These are phyloP conservation scores for Daedaleopsis nitida DNA, from an alignment of 768 basidiomycete species.

Conservation along the genomic window DNA sequence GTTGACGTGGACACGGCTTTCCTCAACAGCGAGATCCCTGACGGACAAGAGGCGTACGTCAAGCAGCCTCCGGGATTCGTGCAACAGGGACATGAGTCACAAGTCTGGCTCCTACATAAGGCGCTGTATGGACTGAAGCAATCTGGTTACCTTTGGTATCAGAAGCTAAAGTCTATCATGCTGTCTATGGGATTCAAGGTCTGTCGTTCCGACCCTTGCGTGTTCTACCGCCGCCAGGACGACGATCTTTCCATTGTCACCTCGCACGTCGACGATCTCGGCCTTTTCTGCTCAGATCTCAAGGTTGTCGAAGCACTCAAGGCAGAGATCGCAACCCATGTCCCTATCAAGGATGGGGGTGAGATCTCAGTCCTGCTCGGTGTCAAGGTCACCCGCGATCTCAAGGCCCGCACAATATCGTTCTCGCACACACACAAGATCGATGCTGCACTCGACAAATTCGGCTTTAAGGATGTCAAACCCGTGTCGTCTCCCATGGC, in stretches of 20 bases:
- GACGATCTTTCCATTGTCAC: constrained; percentile 19
- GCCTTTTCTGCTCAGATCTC: no score
- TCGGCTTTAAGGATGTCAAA: constrained; percentile 28
- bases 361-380: constrained; percentile 20
- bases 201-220: constrained; percentile 17
- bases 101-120: no score
- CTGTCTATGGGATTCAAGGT: constrained; percentile 1
- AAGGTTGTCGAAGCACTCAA: constrained; percentile 20
- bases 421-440: constrained; percentile 34
- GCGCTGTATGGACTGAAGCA: constrained; percentile 36
- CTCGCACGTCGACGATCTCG: constrained; percentile 40
- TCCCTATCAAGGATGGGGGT: constrained; percentile 17
- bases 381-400: constrained; percentile 22
- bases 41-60: constrained; percentile 33
- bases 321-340: no score
- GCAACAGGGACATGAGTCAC: constrained; percentile 7
- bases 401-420: constrained; percentile 13
- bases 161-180: constrained; percentile 10
- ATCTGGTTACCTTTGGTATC: constrained; percentile 28
- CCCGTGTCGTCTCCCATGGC: constrained; percentile 35
- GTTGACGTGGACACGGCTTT: constrained; percentile 29
- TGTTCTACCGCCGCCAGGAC: constrained; percentile 18
- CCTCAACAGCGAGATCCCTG: constrained; percentile 19
- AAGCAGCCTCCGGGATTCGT: no score
- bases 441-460: constrained; percentile 28